Conservation (phyloP, 1,139 yeast genomes). For the Yarrowia galli region DNA sequence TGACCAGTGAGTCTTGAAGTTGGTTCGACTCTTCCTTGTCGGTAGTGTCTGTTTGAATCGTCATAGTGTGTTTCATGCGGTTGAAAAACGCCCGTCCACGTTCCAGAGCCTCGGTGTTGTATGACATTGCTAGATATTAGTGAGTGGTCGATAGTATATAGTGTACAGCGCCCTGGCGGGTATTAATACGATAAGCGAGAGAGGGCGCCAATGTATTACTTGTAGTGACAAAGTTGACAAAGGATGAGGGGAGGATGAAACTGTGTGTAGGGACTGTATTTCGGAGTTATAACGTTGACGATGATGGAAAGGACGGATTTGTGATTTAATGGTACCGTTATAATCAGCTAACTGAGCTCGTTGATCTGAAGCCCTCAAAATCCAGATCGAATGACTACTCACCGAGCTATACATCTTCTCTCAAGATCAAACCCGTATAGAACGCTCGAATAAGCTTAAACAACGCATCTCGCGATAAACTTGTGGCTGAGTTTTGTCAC, state of each 20-base stretch:
- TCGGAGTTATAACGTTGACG: neutral
- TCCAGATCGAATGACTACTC: neutral
- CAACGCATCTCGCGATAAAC: constrained; percentile 11
- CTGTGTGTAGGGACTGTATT: neutral
- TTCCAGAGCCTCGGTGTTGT: constrained; percentile 20
- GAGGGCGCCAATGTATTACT: neutral
- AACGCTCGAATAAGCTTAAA: neutral
- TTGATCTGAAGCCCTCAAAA: no score
- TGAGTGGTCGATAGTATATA: neutral
- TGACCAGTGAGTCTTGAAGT: constrained; percentile 21
- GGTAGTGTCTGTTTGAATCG: neutral
- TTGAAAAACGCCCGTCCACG: constrained; percentile 28
- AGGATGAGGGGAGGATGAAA: neutral
- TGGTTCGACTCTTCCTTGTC: neutral
- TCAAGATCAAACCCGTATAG: neutral
- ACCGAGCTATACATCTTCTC: no score
- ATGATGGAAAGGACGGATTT: neutral
- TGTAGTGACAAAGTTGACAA: neutral
- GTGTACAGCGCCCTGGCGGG: neutral
- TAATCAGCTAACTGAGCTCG: no score
- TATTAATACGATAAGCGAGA: constrained; percentile 12
- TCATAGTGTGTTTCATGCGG: constrained; percentile 16
- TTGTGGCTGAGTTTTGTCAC: neutral
- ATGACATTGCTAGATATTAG: constrained; percentile 1
- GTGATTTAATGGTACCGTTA: no score